Base-by-base conservation (phyloP, 805 yeast species). In the Wickerhamiella brachini region DNA sequence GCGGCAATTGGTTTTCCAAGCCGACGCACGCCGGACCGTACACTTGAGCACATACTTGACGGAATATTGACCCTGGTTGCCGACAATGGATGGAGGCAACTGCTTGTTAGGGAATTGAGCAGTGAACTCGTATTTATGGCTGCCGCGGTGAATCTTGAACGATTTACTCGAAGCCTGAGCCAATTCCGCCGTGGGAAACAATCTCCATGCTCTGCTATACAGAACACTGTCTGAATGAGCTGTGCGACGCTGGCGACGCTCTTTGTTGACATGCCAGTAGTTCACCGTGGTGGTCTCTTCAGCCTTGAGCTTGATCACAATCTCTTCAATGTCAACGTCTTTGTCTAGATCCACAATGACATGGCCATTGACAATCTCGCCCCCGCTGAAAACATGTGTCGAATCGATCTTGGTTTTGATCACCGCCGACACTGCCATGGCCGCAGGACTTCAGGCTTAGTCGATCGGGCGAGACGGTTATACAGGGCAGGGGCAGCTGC, bases 251-350 rank as follows among this genome's bases (percentile, higher is more conserved):
- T 24, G n/a, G 8, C 20, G 8, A 17, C n/a, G 17, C 18, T 42
- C 39, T 3, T 21, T 31, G n/a, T 50, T 26, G 23, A 24, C 5
- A 9, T 44, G 23, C 23, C 41, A 22, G 2, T 46, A 24, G 47
- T 29, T 43, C 2, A 52, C 22, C 37, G 49, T 47, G 1, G 54
- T 51, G 34, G 47, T 45, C 17, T 50, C 53, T 9, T 55, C 58
- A 22, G 53, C 48, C 49, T 51, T 44, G 31, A 51, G 51, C 23
- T 53, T 54, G 26, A 56, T 22, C 10, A 29, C 31, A 13, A 56
- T 39, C 26, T 53, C 54, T 23, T 41, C 24, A 10, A 56, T 18
- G 41, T 45, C 46, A 9, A 52, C 29, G 31, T 49, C 52, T 24
- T 52, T 49, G 20, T 17, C 29, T n/a, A 53, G 48, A 6, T 17